Conservation (phyloP, 331 rosid species). For the Ulmus americana region DNA sequence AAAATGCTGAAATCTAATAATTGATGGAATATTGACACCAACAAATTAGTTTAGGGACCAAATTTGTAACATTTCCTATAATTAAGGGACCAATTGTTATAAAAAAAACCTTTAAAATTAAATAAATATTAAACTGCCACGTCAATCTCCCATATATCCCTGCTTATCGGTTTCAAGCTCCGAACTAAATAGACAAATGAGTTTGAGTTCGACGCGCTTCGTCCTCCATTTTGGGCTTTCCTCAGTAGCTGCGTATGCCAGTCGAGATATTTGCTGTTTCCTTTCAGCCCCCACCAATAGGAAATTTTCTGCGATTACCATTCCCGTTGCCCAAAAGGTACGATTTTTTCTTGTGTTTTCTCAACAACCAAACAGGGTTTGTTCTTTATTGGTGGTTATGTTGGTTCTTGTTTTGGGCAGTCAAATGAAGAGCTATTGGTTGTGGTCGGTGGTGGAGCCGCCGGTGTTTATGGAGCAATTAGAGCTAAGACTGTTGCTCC, state of each 20-base stretch:
- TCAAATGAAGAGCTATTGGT: constrained; percentile 57
- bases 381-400: not conserved
- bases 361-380: not conserved
- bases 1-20: too few relatives aligned
- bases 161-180: not conserved
- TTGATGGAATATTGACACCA: too few relatives aligned
- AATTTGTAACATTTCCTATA: too few relatives aligned
- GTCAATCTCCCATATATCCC: too few relatives aligned
- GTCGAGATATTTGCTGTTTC: constrained; percentile 10
- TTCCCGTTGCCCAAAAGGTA: constrained; percentile 46
- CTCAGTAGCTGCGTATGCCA: constrained; percentile 8
- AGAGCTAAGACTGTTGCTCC: constrained; percentile 82
- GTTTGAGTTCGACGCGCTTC: constrained; percentile 35
- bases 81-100: too few relatives aligned
- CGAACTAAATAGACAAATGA: constrained; percentile 11
- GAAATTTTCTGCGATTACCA: constrained; percentile 26
- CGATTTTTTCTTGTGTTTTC: not conserved
- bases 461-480: constrained; percentile 89
- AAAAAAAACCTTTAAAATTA: too few relatives aligned
- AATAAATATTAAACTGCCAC: too few relatives aligned
- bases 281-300: constrained; percentile 15
- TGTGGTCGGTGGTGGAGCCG: constrained; percentile 95
- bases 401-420: constrained; percentile 26
- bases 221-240: constrained; percentile 23
- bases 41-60: too few relatives aligned